phyloP scores from a whole-genome alignment of 1,139 yeast genomes.

The Hyphopichia khmerensis region DNA sequence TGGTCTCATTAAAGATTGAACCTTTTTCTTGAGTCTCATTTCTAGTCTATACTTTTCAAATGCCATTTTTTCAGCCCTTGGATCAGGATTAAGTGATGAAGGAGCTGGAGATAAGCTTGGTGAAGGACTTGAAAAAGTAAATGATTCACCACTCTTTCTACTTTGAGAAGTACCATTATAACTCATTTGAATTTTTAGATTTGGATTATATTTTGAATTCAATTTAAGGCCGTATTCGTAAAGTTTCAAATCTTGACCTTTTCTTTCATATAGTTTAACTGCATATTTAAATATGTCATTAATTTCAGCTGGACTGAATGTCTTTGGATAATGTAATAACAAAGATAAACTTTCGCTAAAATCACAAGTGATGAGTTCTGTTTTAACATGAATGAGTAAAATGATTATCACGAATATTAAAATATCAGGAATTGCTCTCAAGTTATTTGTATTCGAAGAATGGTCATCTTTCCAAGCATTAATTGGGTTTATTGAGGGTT shows the following conservation, averaged over 20 bases:
- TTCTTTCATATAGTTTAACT: constrained; percentile 23
- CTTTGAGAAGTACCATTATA: constrained; percentile 15
- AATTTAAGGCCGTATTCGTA: constrained; percentile 41
- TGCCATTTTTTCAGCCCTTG: constrained; percentile 35
- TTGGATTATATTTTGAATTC: constrained; percentile 36
- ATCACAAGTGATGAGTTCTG: constrained; percentile 52
- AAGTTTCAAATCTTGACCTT: constrained; percentile 37
- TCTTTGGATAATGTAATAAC: constrained; percentile 56
- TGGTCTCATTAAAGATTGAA: constrained; percentile 31
- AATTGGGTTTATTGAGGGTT: neutral
- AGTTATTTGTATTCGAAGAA: constrained; percentile 9
- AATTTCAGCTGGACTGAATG: constrained; percentile 17
- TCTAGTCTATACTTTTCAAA: constrained; percentile 45
- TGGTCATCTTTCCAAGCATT: constrained; percentile 1
- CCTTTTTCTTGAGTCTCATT: constrained; percentile 45
- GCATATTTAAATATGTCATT: constrained; percentile 30
- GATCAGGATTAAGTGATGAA: constrained; percentile 7
- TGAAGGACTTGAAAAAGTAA: neutral
- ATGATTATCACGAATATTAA: constrained; percentile 52
- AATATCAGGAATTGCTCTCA: constrained; percentile 33
- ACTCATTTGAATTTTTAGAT: constrained; percentile 33
- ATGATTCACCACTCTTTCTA: constrained; percentile 17
- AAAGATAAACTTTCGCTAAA: constrained; percentile 61
- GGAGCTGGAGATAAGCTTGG: constrained; percentile 8
- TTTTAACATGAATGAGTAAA: constrained; percentile 50